These are phyloP conservation scores for Colletotrichum horii DNA, from an alignment of 2,329 filamentous ascomycete genomes.

Conservation along the genomic window DNA sequence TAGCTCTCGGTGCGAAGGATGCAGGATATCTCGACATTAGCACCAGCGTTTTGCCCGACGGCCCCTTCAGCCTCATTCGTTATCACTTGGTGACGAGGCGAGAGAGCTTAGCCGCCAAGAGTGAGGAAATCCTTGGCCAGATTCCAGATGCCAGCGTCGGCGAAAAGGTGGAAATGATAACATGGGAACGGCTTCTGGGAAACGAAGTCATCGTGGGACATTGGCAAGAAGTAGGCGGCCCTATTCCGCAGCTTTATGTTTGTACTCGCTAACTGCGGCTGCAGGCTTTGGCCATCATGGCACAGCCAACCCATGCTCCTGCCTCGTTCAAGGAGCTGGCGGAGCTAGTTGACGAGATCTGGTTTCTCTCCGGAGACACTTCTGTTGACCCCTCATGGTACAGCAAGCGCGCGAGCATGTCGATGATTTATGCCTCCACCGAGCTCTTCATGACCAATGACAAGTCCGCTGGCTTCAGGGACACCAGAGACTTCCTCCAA, in stretches of 20 bases:
- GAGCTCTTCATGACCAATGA: conserved; percentile 97
- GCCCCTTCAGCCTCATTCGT: conserved; percentile 80
- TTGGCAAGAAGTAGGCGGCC: conserved; percentile 78
- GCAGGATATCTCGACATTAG: conserved; percentile 87
- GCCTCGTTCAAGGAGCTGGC: conserved; percentile 80
- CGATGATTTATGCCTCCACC: conserved; percentile 69
- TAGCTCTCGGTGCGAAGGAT: conserved; percentile 81
- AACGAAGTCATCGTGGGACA: conserved; percentile 76
- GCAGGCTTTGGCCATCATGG: conserved; percentile 89
- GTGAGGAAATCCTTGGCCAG: conserved; percentile 40
- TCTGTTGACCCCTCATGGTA: conserved; percentile 92
- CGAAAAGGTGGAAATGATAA: conserved; percentile 71
- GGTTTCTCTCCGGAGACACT: conserved; percentile 82
- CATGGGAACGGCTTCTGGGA: conserved; percentile 77
- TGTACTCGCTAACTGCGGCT: neutral
- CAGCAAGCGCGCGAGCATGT: conserved; percentile 61
- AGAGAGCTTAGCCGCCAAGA: conserved; percentile 56
- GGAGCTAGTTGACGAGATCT: conserved; percentile 88
- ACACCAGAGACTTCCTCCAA: conserved; percentile 82
- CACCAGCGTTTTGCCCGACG: conserved; percentile 79
- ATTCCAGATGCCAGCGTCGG: conserved; percentile 47
- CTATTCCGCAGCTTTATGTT: neutral
- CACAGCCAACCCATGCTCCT: conserved; percentile 79
- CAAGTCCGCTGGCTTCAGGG: conserved; percentile 70
- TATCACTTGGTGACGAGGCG: conserved; percentile 77